Evolutionary conservation across 129 eudicot species (phyloP), one percentile per base, ranked within the genome.

Genomic region (Deinandra increscens): DNA sequence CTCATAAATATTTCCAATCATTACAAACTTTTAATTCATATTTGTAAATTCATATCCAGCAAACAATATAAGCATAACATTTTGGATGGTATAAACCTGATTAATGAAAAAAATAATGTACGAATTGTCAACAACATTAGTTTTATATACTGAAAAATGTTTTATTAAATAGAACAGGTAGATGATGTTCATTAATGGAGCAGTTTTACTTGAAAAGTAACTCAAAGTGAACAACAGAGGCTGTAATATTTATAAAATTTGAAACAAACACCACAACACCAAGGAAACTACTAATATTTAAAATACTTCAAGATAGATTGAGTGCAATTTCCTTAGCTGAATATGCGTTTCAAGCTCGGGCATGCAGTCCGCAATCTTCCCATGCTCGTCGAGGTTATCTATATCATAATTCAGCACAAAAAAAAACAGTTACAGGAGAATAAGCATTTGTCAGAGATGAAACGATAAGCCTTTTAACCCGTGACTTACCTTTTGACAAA

Each of bases 341-440:
- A 93, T 70, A 93, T 83, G 60, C 99, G 99, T 72, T 87, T 93
- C 80, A 93, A 80, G 73, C 88, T 85, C 34, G 85, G 90, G 76
- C 91, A 93, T 46, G 96, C 87, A 3, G 80, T 69, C 36, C 99
- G 90, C 34, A 89, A 73, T 64, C 80, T 81, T 3, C 83, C 84
- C 88, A 86, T 84, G 78, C 88, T 83, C 61, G 58, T 23, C 0
- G 86, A 79, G 60, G 68, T 83, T 72, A 93, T 80, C 99, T 93
- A 80, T 93, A 80, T 62, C 38, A 33, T 4, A 5, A 50, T 50
- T 15, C 56, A 9, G 0, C 64, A 58, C 39, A 36, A 4, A 36
- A 36, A 36, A 36, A 36, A 14, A 58, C 31, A 45, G 7, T 20
- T 44, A 18, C 61, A 59, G 17, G 9, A 69, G 23, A 38, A 54